A percentile compares a stretch with the other conserved stretches of the same genome.
These are phyloP conservation scores for Curvularia hawaiiensis DNA, from an alignment of 2,329 filamentous ascomycete genomes.

Conservation along the genomic window DNA sequence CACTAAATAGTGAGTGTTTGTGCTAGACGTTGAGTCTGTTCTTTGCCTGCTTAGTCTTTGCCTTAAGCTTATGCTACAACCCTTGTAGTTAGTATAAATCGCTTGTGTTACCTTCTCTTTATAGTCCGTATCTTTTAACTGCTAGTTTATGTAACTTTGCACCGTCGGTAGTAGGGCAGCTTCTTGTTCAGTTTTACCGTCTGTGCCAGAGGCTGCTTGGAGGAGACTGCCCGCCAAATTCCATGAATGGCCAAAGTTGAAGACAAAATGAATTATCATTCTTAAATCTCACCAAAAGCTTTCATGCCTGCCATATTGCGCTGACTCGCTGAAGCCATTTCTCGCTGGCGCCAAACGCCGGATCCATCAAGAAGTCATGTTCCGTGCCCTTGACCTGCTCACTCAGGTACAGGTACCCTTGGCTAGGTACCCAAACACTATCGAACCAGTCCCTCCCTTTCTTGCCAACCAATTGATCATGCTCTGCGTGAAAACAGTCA, in stretches of 20 bases:
- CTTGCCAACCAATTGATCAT: conserved; percentile 36
- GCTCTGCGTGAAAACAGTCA: conserved; percentile 37
- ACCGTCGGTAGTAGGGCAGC: no score
- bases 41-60: no score
- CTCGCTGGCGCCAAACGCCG: conserved; percentile 30
- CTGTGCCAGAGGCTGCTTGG: no score
- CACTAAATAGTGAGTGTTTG: no score
- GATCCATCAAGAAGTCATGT: conserved; percentile 37
- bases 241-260: neutral
- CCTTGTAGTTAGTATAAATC: no score
- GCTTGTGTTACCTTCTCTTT: no score
- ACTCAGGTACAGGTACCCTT: conserved; percentile 26
- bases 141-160: no score
- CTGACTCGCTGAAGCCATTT: conserved; percentile 35
- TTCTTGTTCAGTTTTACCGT: no score
- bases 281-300: neutral
- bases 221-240: neutral
- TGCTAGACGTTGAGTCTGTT: no score
- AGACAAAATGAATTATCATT: neutral
- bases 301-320: conserved; percentile 19
- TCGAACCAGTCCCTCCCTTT: conserved; percentile 38
- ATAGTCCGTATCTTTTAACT: no score
- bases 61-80: no score
- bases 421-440: conserved; percentile 26
- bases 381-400: conserved; percentile 28